Conservation (phyloP, 2,329 filamentous ascomycete species). For the Aspergillus fumigatiaffinis region DNA sequence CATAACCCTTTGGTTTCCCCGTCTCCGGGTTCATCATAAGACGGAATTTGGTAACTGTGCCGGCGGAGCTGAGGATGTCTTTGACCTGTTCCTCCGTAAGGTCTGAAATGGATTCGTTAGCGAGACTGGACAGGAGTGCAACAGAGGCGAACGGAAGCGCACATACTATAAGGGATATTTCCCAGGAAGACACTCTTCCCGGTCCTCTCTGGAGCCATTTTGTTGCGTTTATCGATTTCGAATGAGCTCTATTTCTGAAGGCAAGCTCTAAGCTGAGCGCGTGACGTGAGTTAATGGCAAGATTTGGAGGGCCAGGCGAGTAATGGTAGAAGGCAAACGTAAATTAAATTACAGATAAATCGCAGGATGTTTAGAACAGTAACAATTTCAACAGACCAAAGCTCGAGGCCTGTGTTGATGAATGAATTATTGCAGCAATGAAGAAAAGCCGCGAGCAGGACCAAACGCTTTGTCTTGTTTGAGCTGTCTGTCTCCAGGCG, state of each 20-base stretch:
- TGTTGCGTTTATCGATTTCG: conserved; percentile 7
- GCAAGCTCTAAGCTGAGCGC: neutral
- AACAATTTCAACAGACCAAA: neutral
- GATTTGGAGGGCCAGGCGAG: neutral
- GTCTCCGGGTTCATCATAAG: conserved; percentile 95
- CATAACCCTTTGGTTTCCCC: conserved; percentile 90
- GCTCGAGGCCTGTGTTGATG: neutral
- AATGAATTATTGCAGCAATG: neutral
- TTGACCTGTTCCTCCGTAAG: conserved; percentile 94
- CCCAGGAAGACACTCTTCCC: conserved; percentile 47
- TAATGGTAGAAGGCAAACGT: neutral
- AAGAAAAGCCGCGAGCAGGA: neutral
- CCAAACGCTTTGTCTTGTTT: neutral
- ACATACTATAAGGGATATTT: conserved; percentile 67
- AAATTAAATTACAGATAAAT: neutral
- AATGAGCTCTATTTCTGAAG: conserved; percentile 1
- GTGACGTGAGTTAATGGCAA: neutral
- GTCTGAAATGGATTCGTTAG: conserved; percentile 52
- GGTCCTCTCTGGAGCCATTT: conserved; percentile 43
- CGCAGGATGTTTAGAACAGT: neutral
- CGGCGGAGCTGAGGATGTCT: conserved; percentile 86
- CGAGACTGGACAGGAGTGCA: neutral
- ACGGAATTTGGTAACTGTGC: conserved; percentile 86
- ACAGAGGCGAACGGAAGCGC: conserved; percentile 57
- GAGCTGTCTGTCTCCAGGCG: conserved; percentile 13